phyloP scores from a whole-genome alignment of 129 eudicot species.

The Pittosporum tobira region DNA sequence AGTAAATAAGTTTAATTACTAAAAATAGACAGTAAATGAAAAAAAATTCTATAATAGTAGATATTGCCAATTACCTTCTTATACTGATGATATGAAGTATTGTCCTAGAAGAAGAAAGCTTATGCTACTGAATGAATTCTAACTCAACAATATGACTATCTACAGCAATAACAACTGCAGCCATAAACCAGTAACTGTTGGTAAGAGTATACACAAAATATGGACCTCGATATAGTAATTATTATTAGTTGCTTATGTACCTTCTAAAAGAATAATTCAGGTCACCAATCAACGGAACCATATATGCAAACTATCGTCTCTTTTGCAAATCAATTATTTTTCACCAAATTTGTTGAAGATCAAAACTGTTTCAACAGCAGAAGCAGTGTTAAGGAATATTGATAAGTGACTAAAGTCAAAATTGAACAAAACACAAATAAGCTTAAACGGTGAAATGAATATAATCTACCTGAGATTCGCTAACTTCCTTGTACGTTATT shows the following conservation, averaged over 20 bases:
- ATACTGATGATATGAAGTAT: neutral
- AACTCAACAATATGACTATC: constrained; percentile 21
- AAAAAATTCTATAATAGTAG: neutral
- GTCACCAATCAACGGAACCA: constrained; percentile 10
- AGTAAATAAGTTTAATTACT: too few relatives aligned
- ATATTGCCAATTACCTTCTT: neutral
- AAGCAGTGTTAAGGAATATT: neutral
- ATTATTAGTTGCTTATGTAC: constrained; percentile 6
- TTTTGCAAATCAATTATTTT: constrained; percentile 2
- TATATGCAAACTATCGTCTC: constrained; percentile 3
- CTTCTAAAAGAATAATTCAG: constrained; percentile 12
- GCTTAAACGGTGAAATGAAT: neutral
- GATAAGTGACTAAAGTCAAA: neutral
- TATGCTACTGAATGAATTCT: constrained; percentile 24
- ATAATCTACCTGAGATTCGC: constrained; percentile 7
- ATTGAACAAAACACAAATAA: neutral
- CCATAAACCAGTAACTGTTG: constrained; percentile 11
- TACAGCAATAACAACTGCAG: constrained; percentile 30
- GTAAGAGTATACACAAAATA: neutral
- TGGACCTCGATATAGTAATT: neutral
- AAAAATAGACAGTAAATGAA: too few relatives aligned
- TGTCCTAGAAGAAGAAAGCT: neutral
- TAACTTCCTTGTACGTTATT: constrained; percentile 4
- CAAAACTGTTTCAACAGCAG: constrained; percentile 6
- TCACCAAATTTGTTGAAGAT: neutral